These are phyloP conservation scores for Pseudopithomyces maydicus DNA, from an alignment of 2,329 filamentous ascomycete genomes.

Conservation along the genomic window DNA sequence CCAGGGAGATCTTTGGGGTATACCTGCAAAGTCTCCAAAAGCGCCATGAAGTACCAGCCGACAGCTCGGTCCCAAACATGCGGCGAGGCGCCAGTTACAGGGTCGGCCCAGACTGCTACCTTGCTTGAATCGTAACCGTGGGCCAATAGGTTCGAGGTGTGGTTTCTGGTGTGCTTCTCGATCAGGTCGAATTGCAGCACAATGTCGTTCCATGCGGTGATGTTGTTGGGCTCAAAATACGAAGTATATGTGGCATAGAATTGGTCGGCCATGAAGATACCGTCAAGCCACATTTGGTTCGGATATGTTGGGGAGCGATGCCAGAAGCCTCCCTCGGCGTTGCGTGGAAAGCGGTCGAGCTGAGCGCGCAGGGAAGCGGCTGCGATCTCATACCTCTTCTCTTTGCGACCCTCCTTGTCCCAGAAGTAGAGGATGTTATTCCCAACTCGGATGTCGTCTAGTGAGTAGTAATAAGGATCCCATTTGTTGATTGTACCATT, in stretches of 20 bases:
- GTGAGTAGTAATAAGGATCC: slow-evolving; percentile 54
- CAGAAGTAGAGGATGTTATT: slow-evolving; percentile 59
- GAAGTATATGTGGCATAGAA: slow-evolving; percentile 48
- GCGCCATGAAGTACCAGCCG: slow-evolving; percentile 46
- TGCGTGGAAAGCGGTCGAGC: slow-evolving; percentile 57
- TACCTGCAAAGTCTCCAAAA: slow-evolving; percentile 56
- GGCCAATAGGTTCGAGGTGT: slow-evolving; percentile 37
- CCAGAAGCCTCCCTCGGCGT: slow-evolving; percentile 60
- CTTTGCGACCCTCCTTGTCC: slow-evolving; percentile 45
- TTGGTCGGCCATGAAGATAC: slow-evolving; percentile 51
- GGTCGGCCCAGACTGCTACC: slow-evolving; percentile 42
- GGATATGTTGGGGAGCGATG: slow-evolving; percentile 55
- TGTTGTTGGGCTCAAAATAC: slow-evolving; percentile 44
- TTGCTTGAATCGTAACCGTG: slow-evolving; percentile 45
- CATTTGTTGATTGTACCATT: slow-evolving; percentile 56
- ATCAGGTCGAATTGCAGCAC: slow-evolving; percentile 43
- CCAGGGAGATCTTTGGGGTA: slow-evolving; percentile 48
- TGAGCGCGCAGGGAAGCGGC: slow-evolving; percentile 54
- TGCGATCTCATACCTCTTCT: slow-evolving; percentile 56
- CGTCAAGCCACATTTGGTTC: slow-evolving; percentile 65
- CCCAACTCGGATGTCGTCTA: slow-evolving; percentile 58
- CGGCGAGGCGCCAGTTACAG: slow-evolving; percentile 40
- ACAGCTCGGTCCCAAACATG: slow-evolving; percentile 46
- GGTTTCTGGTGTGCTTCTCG: slow-evolving; percentile 41
- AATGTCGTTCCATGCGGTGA: slow-evolving; percentile 52